phyloP scores from a whole-genome alignment of 2,329 filamentous ascomycete species.

The Phialophora chinensis region DNA sequence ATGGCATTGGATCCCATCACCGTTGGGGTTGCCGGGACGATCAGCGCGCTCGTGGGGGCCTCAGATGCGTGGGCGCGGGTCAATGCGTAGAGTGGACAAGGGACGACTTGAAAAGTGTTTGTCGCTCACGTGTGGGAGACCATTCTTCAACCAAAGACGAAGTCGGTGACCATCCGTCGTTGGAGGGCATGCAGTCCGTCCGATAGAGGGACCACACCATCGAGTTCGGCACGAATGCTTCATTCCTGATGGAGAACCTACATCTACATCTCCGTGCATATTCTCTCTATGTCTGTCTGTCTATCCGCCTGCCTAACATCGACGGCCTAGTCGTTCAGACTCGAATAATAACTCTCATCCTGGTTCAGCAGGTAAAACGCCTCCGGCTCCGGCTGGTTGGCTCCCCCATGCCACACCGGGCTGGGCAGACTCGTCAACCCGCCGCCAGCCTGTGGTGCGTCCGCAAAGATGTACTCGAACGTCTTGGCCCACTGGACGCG shows the following conservation, averaged over 20 bases:
- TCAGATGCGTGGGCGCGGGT: constrained; percentile 29
- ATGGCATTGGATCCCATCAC: constrained; percentile 57
- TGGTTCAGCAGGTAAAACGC: constrained; percentile 45
- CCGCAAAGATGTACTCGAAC: constrained; percentile 47
- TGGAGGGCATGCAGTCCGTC: neutral
- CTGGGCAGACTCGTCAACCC: constrained; percentile 41
- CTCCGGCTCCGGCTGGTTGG: constrained; percentile 44
- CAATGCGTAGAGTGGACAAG: constrained; percentile 15
- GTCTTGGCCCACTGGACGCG: constrained; percentile 52
- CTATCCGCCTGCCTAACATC: neutral
- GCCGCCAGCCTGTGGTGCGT: constrained; percentile 40
- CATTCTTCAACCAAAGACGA: neutral
- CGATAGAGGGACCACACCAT: neutral
- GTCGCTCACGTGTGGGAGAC: neutral
- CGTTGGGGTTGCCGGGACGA: constrained; percentile 65
- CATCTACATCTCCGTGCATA: neutral
- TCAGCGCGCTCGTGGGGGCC: constrained; percentile 67
- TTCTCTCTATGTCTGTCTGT: neutral
- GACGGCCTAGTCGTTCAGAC: constrained; percentile 8
- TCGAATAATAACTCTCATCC: constrained; percentile 39
- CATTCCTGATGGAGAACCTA: neutral
- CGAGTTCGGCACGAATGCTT: too few species aligned
- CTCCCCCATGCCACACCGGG: constrained; percentile 46
- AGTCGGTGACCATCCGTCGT: neutral
- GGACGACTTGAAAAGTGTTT: neutral